Base-by-base conservation (phyloP, 2,329 filamentous ascomycete genomes). In the Aspergillus phoenicis region DNA sequence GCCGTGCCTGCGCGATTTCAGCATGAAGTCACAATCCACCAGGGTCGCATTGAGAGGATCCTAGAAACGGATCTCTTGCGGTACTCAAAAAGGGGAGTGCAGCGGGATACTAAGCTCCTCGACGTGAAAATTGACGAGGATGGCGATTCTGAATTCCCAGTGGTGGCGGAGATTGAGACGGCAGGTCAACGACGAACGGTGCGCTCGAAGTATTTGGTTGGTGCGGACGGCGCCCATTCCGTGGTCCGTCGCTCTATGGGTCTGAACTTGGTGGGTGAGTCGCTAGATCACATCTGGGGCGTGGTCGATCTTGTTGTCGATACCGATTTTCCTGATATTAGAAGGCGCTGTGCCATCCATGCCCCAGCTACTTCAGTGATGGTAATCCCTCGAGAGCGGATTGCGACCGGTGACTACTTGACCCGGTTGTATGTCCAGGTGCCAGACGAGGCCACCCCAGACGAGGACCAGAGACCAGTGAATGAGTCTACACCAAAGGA, bases 291-390 rank as follows among this genome's bases (percentile, higher is more conserved):
- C 70, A 87, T 91, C 26, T 92, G 89, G 89, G 89, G 89, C 47
- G 89, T 91, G 17, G 89, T 91, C 80, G 89, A 92, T 68, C 84
- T 89, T 36, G 87, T 91, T 2, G 86, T 90, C 22, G 82, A 85
- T 70, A 91, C 89, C 0, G 83, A 91, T 68, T 92, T 92, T 65
- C 89, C 90, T 0, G 90, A 94, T 71, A 91, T 93, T 68, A 89
- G 91, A 82, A 89, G 89, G 83, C 89, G 90, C 80, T 90, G 87
- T 68, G 90, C 88, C 0, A 90, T 93, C 61, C 90, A 92, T 72
- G 91, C 89, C 3, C 82, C 86, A 49, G 81, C 88, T 60, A 90
- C 90, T 1, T 91, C 89, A 17, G 88, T 93, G 70, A 90, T 93
- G 86, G 87, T 93, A 4, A 93, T 94, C 60, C 90, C 90, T 0